Conservation (phyloP, 1,284 basidiomycete genomes). For the Pseudozyma flocculosa region DNA sequence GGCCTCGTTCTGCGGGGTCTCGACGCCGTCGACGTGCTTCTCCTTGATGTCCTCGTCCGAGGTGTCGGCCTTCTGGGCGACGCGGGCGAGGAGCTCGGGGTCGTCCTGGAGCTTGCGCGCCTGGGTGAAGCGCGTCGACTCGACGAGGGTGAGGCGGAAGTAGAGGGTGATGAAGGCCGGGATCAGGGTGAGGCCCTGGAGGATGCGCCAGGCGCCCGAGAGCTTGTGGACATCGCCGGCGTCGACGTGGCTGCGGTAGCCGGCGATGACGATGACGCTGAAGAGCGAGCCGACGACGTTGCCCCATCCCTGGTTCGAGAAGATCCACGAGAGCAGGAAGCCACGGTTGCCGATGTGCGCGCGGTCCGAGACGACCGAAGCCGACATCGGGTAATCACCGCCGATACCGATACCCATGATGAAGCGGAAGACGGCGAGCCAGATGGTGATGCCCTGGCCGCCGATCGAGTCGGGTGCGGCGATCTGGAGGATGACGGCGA, state of each 20-base stretch:
- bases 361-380: constrained; percentile 56
- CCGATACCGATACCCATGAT: constrained; percentile 64
- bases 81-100: constrained; percentile 69
- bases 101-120: constrained; percentile 74
- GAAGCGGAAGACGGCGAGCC: constrained; percentile 49
- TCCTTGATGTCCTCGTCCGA: constrained; percentile 57
- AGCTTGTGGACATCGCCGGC: constrained; percentile 45
- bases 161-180: constrained; percentile 60
- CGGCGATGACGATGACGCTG: constrained; percentile 68
- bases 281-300: constrained; percentile 65
- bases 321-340: constrained; percentile 57
- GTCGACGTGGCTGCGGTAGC: constrained; percentile 65
- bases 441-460: constrained; percentile 49
- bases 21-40: constrained; percentile 29
- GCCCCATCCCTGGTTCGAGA: constrained; percentile 58
- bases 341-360: constrained; percentile 47
- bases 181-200: constrained; percentile 56
- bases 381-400: constrained; percentile 77
- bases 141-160: constrained; percentile 61
- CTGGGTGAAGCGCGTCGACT: constrained; percentile 78
- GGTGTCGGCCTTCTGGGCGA: constrained; percentile 61
- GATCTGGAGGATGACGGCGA: constrained; percentile 53
- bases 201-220: constrained; percentile 51
- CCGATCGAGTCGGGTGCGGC: constrained; percentile 47
- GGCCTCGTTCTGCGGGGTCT: constrained; percentile 31